Percentiles rank a stretch among this genome's conserved stretches.
Evolutionary conservation across 2,329 filamentous ascomycete genomes (phyloP).

Genomic region (Talaromyces amestolkiae): DNA sequence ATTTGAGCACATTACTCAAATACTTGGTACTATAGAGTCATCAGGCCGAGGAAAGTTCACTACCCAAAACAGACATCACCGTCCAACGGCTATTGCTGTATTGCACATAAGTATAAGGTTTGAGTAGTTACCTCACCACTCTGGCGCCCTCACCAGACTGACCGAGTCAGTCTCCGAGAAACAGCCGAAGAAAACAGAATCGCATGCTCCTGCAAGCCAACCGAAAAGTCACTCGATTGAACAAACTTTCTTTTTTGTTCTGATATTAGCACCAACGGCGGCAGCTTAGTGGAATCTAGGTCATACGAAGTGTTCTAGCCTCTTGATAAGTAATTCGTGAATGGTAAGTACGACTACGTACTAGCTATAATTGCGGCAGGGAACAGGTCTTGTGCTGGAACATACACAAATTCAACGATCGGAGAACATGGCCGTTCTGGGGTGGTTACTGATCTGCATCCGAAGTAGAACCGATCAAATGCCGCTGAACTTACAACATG

Average conservation of each 20-base stretch:
- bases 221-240: background rate
- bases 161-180: background rate
- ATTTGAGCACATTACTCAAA: background rate
- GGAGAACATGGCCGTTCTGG: background rate
- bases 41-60: background rate
- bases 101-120: background rate
- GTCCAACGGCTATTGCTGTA: background rate
- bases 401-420: background rate
- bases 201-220: background rate
- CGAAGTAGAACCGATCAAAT: slow-evolving; percentile 4
- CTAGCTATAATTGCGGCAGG: background rate
- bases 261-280: background rate
- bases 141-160: background rate
- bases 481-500: background rate
- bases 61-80: background rate
- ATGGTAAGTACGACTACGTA: background rate
- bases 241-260: background rate
- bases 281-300: background rate
- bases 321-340: background rate
- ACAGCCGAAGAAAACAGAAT: background rate
- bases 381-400: background rate
- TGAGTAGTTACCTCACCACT: background rate
- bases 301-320: background rate
- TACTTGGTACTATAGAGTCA: background rate
- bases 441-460: background rate